These are phyloP conservation scores for Eleusine coracana DNA, from an alignment of 176 grass and related monocot genomes.

Conservation along the genomic window DNA sequence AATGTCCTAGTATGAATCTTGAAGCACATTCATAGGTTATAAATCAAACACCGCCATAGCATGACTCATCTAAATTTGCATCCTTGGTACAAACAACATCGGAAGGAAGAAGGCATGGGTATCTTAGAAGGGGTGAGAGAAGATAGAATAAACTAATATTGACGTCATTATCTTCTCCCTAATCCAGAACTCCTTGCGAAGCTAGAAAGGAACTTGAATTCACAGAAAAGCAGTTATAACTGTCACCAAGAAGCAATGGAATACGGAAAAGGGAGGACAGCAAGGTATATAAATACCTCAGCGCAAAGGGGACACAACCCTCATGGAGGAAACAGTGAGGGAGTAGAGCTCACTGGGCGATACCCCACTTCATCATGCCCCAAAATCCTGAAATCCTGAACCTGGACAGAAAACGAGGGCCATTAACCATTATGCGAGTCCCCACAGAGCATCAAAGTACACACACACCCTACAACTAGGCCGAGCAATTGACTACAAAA, in stretches of 20 bases:
- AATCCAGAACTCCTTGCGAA: slow-evolving; percentile 20
- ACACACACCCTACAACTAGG: background rate
- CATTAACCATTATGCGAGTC: slow-evolving; percentile 16
- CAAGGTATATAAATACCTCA: slow-evolving; percentile 20
- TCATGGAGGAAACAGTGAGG: slow-evolving; percentile 4
- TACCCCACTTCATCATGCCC: slow-evolving; percentile 19
- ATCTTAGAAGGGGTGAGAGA: slow-evolving; percentile 9
- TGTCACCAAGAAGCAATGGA: background rate
- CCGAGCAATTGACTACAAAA: slow-evolving; percentile 27
- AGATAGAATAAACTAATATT: slow-evolving; percentile 10
- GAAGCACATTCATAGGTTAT: too few species aligned
- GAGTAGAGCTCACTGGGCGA: slow-evolving; percentile 19
- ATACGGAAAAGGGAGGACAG: background rate
- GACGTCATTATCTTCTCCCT: background rate
- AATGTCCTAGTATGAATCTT: background rate
- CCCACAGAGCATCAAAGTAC: slow-evolving; percentile 38
- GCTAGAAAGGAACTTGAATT: slow-evolving; percentile 15
- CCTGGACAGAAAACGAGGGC: slow-evolving; percentile 20
- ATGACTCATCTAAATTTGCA: background rate
- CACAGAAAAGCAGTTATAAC: background rate
- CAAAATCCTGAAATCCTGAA: slow-evolving; percentile 28
- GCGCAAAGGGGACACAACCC: background rate
- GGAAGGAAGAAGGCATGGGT: background rate
- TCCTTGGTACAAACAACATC: background rate
- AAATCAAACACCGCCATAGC: background rate